phyloP scores from a whole-genome alignment of 2,329 filamentous ascomycete species.

The Xylaria multiplex region DNA sequence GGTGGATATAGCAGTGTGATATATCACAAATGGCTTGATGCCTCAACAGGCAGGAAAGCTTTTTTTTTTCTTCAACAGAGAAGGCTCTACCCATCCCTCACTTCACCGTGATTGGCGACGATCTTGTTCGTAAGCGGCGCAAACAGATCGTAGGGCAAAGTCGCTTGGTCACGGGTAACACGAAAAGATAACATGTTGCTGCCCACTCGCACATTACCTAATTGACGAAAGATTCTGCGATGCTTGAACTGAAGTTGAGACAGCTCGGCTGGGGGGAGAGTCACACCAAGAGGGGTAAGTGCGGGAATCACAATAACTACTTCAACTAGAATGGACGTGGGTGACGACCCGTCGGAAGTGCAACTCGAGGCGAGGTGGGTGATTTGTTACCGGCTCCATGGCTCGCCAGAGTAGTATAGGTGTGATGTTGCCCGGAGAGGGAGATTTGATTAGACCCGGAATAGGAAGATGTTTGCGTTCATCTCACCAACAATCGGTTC shows the following conservation, averaged over 20 bases:
- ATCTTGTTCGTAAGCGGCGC: constrained; percentile 2
- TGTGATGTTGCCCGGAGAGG: constrained; percentile 4
- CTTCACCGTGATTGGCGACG: too few relatives aligned
- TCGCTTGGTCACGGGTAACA: background rate
- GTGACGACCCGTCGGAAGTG: background rate
- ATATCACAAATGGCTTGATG: constrained; percentile 3
- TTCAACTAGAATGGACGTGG: background rate
- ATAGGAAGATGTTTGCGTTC: constrained; percentile 9
- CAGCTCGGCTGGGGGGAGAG: constrained; percentile 1
- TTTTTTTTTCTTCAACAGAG: background rate
- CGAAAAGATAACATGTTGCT: constrained; percentile 1
- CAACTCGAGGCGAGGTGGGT: constrained; percentile 4
- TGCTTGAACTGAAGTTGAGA: constrained; percentile 12
- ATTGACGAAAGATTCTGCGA: background rate
- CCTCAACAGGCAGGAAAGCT: background rate
- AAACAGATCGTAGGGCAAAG: constrained; percentile 4
- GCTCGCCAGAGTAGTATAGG: constrained; percentile 6
- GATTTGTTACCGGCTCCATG: constrained; percentile 26
- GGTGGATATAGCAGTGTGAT: constrained; percentile 3
- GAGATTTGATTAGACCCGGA: constrained; percentile 14
- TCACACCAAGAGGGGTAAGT: constrained; percentile 10
- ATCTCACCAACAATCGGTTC: constrained; percentile 17
- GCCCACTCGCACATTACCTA: background rate
- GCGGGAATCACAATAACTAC: constrained; percentile 11
- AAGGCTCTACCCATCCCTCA: background rate